phyloP scores from a whole-genome alignment of 2,329 filamentous ascomycete genomes.

The Knufia petricola region DNA sequence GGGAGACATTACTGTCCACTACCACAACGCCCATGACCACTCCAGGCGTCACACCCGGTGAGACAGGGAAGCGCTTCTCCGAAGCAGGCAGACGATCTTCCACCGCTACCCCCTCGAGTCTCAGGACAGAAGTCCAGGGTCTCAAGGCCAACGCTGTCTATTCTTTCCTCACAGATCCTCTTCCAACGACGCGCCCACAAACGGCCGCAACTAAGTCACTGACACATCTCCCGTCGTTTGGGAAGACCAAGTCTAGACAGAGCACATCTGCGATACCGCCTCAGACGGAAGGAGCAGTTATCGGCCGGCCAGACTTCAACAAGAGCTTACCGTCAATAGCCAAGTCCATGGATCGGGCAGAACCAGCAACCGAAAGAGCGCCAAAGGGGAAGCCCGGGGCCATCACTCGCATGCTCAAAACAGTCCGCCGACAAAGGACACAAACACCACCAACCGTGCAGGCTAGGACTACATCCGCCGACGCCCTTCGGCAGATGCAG shows the following conservation, averaged over 20 bases:
- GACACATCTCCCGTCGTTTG: slow-evolving; percentile 4
- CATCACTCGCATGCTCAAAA: slow-evolving; percentile 6
- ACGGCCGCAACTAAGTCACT: slow-evolving; percentile 3
- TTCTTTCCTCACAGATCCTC: background rate
- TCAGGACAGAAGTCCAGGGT: slow-evolving; percentile 2
- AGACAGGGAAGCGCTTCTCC: slow-evolving; percentile 19
- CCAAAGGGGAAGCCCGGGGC: slow-evolving; percentile 4
- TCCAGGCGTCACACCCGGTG: slow-evolving; percentile 22
- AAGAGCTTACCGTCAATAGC: slow-evolving; percentile 7
- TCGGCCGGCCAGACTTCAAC: slow-evolving; percentile 8
- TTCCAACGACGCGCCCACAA: background rate
- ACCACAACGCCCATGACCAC: slow-evolving; percentile 22
- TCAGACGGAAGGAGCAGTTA: background rate
- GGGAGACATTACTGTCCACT: slow-evolving; percentile 17
- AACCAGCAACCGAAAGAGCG: background rate
- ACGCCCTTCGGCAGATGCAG: background rate
- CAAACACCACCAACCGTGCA: background rate
- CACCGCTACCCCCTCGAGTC: background rate
- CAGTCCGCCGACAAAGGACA: slow-evolving; percentile 2
- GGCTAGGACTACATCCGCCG: background rate
- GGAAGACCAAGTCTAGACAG: background rate
- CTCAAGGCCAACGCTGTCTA: slow-evolving; percentile 3
- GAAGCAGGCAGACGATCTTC: slow-evolving; percentile 10
- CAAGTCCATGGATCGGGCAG: no score
- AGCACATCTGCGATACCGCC: background rate